phyloP scores from a whole-genome alignment of 495 filamentous ascomycete species.

The Penicillium soppii region DNA sequence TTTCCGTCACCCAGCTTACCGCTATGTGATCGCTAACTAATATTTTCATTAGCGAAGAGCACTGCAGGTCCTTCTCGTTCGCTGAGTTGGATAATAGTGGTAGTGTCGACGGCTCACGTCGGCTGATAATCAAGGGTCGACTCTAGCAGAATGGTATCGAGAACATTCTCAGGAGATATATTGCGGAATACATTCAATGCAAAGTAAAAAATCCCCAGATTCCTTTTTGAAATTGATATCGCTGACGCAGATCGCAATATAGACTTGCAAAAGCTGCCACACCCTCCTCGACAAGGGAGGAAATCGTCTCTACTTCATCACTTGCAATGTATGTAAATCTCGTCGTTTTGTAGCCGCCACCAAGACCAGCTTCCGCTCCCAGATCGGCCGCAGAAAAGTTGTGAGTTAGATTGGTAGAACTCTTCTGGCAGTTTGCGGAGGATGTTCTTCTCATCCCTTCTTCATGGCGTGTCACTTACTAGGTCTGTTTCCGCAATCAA shows the following conservation, averaged over 20 bases:
- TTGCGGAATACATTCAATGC: conserved; percentile 98
- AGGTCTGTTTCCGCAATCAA: conserved; percentile 12
- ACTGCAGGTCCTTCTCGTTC: conserved; percentile 95
- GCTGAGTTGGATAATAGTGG: conserved; percentile 97
- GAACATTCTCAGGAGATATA: conserved; percentile 90
- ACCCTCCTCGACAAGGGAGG: conserved; percentile 95
- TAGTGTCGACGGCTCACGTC: conserved; percentile 86
- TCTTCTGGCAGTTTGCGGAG: conserved; percentile 15
- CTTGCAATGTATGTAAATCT: conserved; percentile 83
- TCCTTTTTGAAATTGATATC: too few relatives aligned
- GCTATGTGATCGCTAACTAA: not conserved
- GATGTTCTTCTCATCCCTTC: conserved; percentile 24
- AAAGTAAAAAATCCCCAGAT: too few relatives aligned
- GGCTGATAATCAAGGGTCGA: conserved; percentile 96
- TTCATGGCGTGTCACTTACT: conserved; percentile 22
- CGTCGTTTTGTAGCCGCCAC: conserved; percentile 91
- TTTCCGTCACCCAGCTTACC: not conserved
- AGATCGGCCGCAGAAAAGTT: conserved; percentile 90
- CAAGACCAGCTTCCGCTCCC: conserved; percentile 99
- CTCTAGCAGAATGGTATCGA: conserved; percentile 99
- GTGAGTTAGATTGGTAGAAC: conserved; percentile 32
- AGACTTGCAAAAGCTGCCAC: conserved; percentile 97
- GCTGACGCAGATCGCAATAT: too few relatives aligned
- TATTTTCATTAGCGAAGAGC: conserved; percentile 68
- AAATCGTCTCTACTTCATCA: conserved; percentile 87